Base-by-base conservation (phyloP, 2,329 filamentous ascomycete genomes). In the Ophiostoma sp. region DNA sequence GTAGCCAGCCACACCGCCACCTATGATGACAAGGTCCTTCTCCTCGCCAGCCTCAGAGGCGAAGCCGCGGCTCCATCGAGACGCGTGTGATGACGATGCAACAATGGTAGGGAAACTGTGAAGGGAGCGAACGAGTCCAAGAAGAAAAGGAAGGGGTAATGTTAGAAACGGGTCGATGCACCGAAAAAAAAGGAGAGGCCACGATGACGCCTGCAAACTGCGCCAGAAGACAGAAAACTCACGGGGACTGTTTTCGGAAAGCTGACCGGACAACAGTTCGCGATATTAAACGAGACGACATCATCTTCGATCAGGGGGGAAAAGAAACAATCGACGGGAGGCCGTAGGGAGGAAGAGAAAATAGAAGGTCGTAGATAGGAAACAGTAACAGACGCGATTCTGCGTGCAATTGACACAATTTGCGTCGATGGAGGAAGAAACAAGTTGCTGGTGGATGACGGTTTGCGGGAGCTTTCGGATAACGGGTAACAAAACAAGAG, bases 1-100 rank as follows among this genome's bases (percentile, higher is more conserved):
- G 86, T 99, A 99, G 82, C 96, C 96, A 79, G 95, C 96, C 80
- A 98, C 96, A 86, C 96, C 96, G 83, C 96, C 96, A 80, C 96
- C 96, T 81, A 99, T 97, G 84, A 99, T 95, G 81, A 99, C 92
- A 72, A 99, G 88, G 84, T 99, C 96, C 84, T 97, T 97, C 84
- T 98, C 94, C 83, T 95, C 94, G 94, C 82, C 77, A 85, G 75
- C 70, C 78, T 85, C 82, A 71, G 88, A 88, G 73, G 89, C 88
- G 80, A 89, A 91, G 76, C 85, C 84, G 78, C 89, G 86, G 80
- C 84, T 86, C 84, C 85, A 88, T 84, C 86, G 85, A 72, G 85
- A 84, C 73, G 85, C 6, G 12, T 69, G 80, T 72, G 81, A 78
- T 70, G 81, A 79, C 75, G 87, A 81, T 73, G 83, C 80, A 77